Evolutionary conservation across 208 protist species (phyloP).

Genomic region (Herpetomonas samuelpessoai): DNA sequence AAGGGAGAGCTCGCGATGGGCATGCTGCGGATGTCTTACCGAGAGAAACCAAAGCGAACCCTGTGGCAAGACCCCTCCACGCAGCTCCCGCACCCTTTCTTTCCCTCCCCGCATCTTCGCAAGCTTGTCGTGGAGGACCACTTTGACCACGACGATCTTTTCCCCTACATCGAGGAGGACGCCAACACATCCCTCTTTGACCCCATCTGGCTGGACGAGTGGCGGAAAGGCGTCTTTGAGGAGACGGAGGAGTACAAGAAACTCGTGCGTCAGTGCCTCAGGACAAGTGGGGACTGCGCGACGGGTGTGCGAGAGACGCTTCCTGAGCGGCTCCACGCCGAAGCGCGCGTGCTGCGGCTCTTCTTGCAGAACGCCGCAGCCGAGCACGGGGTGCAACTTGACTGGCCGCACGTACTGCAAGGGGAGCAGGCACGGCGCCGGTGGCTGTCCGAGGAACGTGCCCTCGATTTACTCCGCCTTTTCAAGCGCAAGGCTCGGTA

Average conservation of each 20-base stretch:
- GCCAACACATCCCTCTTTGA: background rate
- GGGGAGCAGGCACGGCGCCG: background rate
- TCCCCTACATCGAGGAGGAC: background rate
- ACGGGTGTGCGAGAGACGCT: background rate
- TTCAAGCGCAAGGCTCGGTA: background rate
- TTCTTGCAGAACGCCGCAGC: background rate
- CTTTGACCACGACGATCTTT: background rate
- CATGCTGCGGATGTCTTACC: background rate
- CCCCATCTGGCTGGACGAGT: background rate
- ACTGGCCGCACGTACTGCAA: background rate
- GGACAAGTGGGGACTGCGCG: background rate
- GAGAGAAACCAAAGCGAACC: background rate
- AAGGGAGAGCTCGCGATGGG: background rate
- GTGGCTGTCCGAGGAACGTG: background rate
- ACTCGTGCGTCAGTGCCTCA: no score
- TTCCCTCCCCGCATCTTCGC: background rate
- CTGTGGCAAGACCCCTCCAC: background rate
- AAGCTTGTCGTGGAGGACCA: background rate
- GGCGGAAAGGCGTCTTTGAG: no score
- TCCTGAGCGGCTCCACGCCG: background rate
- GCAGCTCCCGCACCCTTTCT: background rate
- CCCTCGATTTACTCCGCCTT: background rate
- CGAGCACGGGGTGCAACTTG: background rate
- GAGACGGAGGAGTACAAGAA: background rate
- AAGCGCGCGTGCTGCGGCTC: background rate